Evolutionary conservation across 148 eudicot genomes (phyloP).

Genomic region (Persicaria maculosa): DNA sequence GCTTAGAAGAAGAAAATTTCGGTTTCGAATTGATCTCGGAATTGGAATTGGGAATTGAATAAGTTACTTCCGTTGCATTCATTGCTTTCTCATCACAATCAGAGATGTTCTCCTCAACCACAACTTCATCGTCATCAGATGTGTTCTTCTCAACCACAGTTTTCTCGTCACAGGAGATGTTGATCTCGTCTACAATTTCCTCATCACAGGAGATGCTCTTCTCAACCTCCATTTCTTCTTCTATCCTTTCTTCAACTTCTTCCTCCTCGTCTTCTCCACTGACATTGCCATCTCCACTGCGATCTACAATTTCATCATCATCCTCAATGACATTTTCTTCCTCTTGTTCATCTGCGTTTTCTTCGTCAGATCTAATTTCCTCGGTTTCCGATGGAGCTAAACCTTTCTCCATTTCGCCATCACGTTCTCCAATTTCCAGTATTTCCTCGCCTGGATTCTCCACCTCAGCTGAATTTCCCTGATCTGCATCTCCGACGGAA

Average conservation of each 20-base stretch:
- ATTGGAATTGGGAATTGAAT: constrained; percentile 3
- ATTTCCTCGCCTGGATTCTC: constrained; percentile 1
- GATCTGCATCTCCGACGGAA: constrained; percentile 11
- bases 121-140: background rate
- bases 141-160: background rate
- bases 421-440: constrained; percentile 16
- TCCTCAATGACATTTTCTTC: background rate
- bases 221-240: too few species aligned
- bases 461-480: background rate
- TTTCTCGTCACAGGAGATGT: background rate
- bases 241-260: constrained; percentile 8
- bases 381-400: background rate
- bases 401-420: constrained; percentile 21
- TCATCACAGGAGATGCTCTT: too few species aligned
- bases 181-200: background rate
- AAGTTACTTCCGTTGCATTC: background rate
- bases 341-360: background rate
- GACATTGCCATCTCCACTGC: background rate
- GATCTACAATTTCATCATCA: background rate
- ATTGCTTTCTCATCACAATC: constrained; percentile 3
- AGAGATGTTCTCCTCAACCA: background rate
- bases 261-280: constrained; percentile 1
- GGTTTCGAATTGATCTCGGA: background rate
- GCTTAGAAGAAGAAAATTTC: background rate
- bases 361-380: background rate